Percentiles rank a stretch among this genome's conserved stretches.
These are phyloP conservation scores for Cryptosporidium viatorum DNA, from an alignment of 169 alveolate species.

Conservation along the genomic window DNA sequence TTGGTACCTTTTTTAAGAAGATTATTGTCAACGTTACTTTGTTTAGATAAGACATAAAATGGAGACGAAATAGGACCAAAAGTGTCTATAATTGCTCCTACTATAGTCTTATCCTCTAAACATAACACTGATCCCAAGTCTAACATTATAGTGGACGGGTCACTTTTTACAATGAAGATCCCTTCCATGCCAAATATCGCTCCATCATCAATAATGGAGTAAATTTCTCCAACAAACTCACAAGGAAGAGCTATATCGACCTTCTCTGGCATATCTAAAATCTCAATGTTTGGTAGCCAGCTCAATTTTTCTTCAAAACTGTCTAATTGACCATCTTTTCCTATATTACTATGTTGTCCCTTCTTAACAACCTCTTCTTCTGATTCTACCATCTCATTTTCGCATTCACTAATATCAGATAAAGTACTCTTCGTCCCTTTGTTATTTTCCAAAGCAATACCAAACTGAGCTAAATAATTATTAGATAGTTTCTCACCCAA, in stretches of 20 bases:
- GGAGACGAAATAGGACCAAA: constrained; percentile 60
- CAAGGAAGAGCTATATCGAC: constrained; percentile 51
- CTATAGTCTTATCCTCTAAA: constrained; percentile 57
- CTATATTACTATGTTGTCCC: not conserved
- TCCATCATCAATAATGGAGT: constrained; percentile 24
- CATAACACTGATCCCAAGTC: constrained; percentile 69
- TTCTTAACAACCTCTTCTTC: not conserved
- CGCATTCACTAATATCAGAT: constrained; percentile 28
- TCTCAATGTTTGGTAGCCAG: constrained; percentile 68
- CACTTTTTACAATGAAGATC: constrained; percentile 39
- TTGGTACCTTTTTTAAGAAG: constrained; percentile 32
- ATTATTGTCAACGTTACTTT: not conserved
- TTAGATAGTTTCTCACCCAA: constrained; percentile 30
- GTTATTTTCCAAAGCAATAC: constrained; percentile 17
- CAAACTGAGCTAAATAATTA: constrained; percentile 43
- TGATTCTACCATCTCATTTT: constrained; percentile 11
- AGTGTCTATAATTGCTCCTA: constrained; percentile 63
- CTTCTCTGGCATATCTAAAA: constrained; percentile 48
- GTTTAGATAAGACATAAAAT: constrained; percentile 48
- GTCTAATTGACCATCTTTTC: not conserved
- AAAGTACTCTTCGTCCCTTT: not conserved
- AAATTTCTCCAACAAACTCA: constrained; percentile 68
- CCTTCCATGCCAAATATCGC: constrained; percentile 37
- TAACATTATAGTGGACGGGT: constrained; percentile 38
- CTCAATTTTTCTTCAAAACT: constrained; percentile 6